Evolutionary conservation across 2,329 filamentous ascomycete species (phyloP), one percentile per base, ranked within the genome.

Genomic region (Botryotinia globosa): DNA sequence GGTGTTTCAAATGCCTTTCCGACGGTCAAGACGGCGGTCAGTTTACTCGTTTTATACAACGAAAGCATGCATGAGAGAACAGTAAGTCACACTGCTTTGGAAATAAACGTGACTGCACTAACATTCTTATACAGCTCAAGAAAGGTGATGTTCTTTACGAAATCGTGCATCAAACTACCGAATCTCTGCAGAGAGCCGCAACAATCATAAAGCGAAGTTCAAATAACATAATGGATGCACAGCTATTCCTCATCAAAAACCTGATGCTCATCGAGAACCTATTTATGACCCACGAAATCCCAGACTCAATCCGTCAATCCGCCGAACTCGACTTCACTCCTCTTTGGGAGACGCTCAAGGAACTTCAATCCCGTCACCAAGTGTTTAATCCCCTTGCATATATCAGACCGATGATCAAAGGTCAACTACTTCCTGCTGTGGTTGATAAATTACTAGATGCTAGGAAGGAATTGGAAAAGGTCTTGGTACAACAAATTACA

Each of bases 231-330:
- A 87, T 91, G 10, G 94, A 98, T 80, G 88, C 92, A 0, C 92
- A 97, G 77, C 87, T 99, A 7, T 99, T 99, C 82, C 90, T 98
- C 79, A 91, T 99, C 78, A 96, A 95, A 78, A 97, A 99, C 80
- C 87, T 99, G 2, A 91, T 99, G 67, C 91, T 98, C 67, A 88
- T 99, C 69, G 98, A 98, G 82, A 97, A 98, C 80, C 93, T 98
- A 81, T 92, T 99, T 69, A 90, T 99, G 39, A 94, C 94, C 16
- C 94, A 99, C 74, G 96, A 99, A 83, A 98, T 99, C 76, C 94
- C 88, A 69, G 88, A 90, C 76, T 86, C 77, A 25, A 84, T 88
- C 73, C 87, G 86, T 72, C 84, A 87, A 62, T 81, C 83, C 10
- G 80, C 83, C 25, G 83, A 84, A 84, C 87, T 90, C 77, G 88